These are phyloP conservation scores for Arabidopsis suecica DNA, from an alignment of 345 rosid genomes.

Conservation along the genomic window DNA sequence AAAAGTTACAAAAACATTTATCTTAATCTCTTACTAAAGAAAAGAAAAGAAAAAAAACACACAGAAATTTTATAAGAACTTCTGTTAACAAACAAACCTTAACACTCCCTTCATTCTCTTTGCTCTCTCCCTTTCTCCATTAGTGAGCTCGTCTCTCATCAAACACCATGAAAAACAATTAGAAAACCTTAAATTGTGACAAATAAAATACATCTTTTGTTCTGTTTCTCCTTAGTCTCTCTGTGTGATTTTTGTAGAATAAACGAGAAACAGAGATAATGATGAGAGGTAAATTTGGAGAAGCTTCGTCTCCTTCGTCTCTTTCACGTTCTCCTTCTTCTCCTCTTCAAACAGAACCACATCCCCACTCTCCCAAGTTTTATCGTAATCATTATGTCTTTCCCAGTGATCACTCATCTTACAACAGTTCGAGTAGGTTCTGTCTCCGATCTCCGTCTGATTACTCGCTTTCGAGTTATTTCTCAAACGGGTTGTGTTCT, in stretches of 20 bases:
- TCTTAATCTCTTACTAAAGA: neutral
- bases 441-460: slow-evolving; percentile 44
- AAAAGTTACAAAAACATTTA: neutral
- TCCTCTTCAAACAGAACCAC: slow-evolving; percentile 21
- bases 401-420: slow-evolving; percentile 8
- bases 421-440: slow-evolving; percentile 39
- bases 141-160: neutral
- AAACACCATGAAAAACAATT: neutral
- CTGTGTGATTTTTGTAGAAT: slow-evolving; percentile 1
- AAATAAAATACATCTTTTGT: neutral
- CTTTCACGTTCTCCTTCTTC: slow-evolving; percentile 40
- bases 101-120: too few species aligned
- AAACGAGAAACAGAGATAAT: slow-evolving; percentile 23
- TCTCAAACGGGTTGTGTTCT: slow-evolving; percentile 47
- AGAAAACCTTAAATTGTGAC: too few species aligned
- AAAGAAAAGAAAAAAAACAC: neutral
- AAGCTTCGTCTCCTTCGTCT: slow-evolving; percentile 18
- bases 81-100: too few species aligned
- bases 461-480: slow-evolving; percentile 48
- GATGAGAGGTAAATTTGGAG: slow-evolving; percentile 29
- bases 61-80: too few species aligned
- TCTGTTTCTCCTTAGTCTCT: neutral
- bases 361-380: neutral
- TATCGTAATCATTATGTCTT: slow-evolving; percentile 3
- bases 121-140: too few species aligned